Evolutionary conservation across 2,329 filamentous ascomycete genomes (phyloP), one percentile per base, ranked within the genome.

Genomic region (Shiraia bambusicola): DNA sequence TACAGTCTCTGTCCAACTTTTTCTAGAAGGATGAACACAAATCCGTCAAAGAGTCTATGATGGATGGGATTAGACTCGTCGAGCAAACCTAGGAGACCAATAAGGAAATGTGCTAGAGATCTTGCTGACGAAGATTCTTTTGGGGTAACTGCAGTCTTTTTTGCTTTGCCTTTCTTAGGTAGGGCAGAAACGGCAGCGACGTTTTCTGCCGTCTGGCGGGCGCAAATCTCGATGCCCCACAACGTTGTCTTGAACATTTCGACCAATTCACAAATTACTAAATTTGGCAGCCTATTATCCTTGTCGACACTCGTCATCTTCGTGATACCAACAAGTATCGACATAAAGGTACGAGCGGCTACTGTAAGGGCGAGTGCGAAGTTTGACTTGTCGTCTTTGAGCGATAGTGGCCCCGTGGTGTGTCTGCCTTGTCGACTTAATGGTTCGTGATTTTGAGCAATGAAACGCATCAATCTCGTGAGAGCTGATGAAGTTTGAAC

Each of bases 31-130:
- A 69, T 50, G 39, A 67, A 75, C 2, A 68, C 55, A 25, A 73
- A 69, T 2, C 70, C 72, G 55, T 75, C 72, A 37, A 74, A 74
- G 1, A 76, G 46, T 14, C 66, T 53, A 22, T 65, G 63, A 28
- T 75, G 71, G 9, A 59, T 28, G 3, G 54, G 41, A 13, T 63
- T 49, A 8, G 59, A 64, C 19, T 67, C 53, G 22, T 72, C 66
- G 1, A 74, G 59, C 11, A 62, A 51, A 1, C 63, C 58, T 4
- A 74, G 44, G 3, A 71, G 48, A 4, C 61, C 61, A 1, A 57
- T 58, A 0, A 75, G 51, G 16, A 74, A 62, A 15, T 66, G 60
- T 2, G 69, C 59, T 9, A 67, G 32, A 10, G 50, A 49, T 13
- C 59, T 59, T 10, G 58, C 52, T 3, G 60, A 49, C 28, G 40